These are phyloP conservation scores for Farysia itapuensis DNA, from an alignment of 1,284 basidiomycete genomes.

Conservation along the genomic window DNA sequence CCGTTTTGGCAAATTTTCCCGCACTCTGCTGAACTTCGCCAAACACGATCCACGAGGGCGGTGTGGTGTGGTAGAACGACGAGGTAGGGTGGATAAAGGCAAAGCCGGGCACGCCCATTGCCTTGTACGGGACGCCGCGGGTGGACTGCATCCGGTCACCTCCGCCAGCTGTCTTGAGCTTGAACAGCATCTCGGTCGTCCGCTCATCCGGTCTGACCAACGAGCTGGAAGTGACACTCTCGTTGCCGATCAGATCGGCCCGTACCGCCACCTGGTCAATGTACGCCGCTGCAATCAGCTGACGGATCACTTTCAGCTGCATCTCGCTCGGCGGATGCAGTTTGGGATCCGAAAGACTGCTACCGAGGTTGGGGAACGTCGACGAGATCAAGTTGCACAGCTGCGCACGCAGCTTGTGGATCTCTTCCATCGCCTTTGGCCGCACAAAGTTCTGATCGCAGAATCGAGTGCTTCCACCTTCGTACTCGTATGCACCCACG, in stretches of 20 bases:
- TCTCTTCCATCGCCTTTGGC: constrained; percentile 96
- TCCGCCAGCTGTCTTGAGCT: constrained; percentile 46
- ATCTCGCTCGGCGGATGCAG: constrained; percentile 43
- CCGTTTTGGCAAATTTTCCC: constrained; percentile 56
- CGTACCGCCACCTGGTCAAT: constrained; percentile 94
- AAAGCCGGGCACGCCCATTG: constrained; percentile 74
- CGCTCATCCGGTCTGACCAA: constrained; percentile 10
- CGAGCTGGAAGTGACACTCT: constrained; percentile 15
- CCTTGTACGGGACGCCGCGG: constrained; percentile 80
- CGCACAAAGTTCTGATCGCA: constrained; percentile 89
- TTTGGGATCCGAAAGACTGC: constrained; percentile 24
- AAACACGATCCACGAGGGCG: constrained; percentile 86
- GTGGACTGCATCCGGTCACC: constrained; percentile 74
- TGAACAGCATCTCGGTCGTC: constrained; percentile 25
- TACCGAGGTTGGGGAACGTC: constrained; percentile 10
- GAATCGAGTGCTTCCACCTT: constrained; percentile 74
- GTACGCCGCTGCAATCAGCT: constrained; percentile 84
- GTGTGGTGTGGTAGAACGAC: constrained; percentile 69
- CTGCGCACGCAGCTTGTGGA: constrained; percentile 91
- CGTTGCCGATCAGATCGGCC: constrained; percentile 71
- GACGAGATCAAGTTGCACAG: constrained; percentile 59
- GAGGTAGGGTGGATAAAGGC: constrained; percentile 93
- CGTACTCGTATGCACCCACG: constrained; percentile 93
- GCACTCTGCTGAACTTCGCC: constrained; percentile 65
- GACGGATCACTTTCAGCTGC: constrained; percentile 85